Conservation (phyloP, 2,329 filamentous ascomycete species). For the Colletotrichum caudatum region DNA sequence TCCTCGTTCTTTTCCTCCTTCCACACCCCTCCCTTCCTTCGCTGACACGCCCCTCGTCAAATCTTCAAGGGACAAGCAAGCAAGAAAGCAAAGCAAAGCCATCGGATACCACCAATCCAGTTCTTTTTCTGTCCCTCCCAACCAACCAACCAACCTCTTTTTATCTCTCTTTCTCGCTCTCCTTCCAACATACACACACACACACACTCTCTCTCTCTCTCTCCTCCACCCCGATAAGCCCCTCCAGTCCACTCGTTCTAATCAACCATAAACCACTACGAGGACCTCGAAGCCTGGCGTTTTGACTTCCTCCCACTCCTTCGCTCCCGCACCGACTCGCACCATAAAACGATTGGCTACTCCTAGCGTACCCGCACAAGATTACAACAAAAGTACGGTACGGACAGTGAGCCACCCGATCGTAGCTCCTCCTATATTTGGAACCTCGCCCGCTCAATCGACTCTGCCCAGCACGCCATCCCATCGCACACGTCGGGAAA, state of each 20-base stretch:
- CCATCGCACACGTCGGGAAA: constrained; percentile 13
- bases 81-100: background rate
- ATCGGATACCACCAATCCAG: background rate
- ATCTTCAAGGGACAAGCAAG: background rate
- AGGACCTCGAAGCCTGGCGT: constrained; percentile 34
- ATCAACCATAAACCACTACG: constrained; percentile 16
- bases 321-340: constrained; percentile 29
- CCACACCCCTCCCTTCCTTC: background rate
- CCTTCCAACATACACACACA: background rate
- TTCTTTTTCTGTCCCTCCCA: background rate
- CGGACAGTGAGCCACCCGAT: background rate
- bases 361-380: background rate
- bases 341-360: constrained; percentile 12
- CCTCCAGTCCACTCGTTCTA: constrained; percentile 15
- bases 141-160: background rate
- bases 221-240: background rate
- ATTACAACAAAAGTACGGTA: constrained; percentile 5
- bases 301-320: constrained; percentile 32
- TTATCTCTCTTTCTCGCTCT: too few species aligned
- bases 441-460: background rate
- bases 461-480: constrained; percentile 10
- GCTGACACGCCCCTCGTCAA: background rate
- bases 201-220: too few species aligned
- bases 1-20: background rate
- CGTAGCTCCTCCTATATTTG: background rate